phyloP scores from a whole-genome alignment of 2,329 filamentous ascomycete species.

The Neopestalotiopsis sp. region DNA sequence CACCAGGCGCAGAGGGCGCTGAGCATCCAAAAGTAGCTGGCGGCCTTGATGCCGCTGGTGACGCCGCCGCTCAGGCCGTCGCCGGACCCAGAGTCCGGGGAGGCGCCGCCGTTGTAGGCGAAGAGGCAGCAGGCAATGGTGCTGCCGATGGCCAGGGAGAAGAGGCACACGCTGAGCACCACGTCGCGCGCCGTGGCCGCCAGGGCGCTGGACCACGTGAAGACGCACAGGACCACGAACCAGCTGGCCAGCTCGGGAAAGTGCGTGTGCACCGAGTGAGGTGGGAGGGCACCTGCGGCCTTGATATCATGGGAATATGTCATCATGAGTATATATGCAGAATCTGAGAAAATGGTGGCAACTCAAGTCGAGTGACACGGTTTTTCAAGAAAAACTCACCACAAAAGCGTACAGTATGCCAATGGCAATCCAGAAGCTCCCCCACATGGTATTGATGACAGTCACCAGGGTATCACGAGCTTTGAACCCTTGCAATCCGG shows the following conservation, averaged over 20 bases:
- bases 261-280: conserved; percentile 23
- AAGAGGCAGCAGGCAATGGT: conserved; percentile 24
- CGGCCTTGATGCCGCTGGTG: conserved; percentile 22
- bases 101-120: conserved; percentile 21
- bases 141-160: conserved; percentile 17
- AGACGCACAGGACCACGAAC: conserved; percentile 23
- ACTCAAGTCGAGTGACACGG: background rate
- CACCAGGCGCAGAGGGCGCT: conserved; percentile 21
- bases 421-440: conserved; percentile 21
- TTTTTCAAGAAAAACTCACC: conserved; percentile 5
- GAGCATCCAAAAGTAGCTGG: conserved; percentile 21
- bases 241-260: conserved; percentile 23
- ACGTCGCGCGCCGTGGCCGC: conserved; percentile 23
- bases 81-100: conserved; percentile 18
- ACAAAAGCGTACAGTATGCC: conserved; percentile 22
- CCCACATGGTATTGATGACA: conserved; percentile 23
- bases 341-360: background rate
- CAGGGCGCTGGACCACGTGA: conserved; percentile 24
- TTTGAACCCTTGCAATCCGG: conserved; percentile 28
- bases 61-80: conserved; percentile 22
- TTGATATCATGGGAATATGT: background rate
- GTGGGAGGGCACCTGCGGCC: conserved; percentile 20
- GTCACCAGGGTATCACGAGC: conserved; percentile 20
- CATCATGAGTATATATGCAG: background rate
- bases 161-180: conserved; percentile 22